phyloP scores from a whole-genome alignment of 306 rosid species.

The Prunus campanulata region DNA sequence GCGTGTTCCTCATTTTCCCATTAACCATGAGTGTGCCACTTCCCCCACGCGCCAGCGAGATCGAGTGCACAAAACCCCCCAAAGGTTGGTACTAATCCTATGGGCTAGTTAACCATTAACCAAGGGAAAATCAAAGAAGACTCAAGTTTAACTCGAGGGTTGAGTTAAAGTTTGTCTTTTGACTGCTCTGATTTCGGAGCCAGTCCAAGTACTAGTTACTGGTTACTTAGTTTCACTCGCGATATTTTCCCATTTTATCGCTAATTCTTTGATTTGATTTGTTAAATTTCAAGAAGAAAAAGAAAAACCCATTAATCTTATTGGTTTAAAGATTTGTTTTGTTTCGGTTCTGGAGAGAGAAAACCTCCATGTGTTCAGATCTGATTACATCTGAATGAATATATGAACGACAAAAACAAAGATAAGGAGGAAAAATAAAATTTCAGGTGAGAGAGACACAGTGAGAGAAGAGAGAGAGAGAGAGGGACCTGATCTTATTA shows the following conservation, averaged over 20 bases:
- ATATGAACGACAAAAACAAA: background rate
- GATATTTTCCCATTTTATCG: background rate
- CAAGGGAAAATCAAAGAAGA: background rate
- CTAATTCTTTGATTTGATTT: background rate
- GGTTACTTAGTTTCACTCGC: background rate
- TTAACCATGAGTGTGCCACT: too few relatives aligned
- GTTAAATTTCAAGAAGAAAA: background rate
- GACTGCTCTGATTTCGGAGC: slow-evolving; percentile 6
- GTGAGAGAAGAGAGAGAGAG: background rate
- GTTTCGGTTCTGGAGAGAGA: slow-evolving; percentile 1
- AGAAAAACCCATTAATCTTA: background rate
- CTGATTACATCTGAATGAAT: background rate
- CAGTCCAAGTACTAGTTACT: slow-evolving; percentile 1
- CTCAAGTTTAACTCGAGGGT: background rate
- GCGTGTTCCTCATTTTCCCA: background rate
- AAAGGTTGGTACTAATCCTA: background rate
- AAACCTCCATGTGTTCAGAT: slow-evolving; percentile 1
- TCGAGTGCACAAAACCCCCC: background rate
- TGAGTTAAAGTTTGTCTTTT: background rate
- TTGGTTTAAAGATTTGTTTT: background rate
- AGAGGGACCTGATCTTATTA: background rate
- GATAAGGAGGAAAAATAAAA: background rate
- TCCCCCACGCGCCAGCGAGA: background rate
- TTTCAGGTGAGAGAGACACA: background rate
- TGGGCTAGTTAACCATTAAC: background rate